Evolutionary conservation across 371 early-diverging fungal species (phyloP).

Genomic region (Zopfochytrium polystomum): DNA sequence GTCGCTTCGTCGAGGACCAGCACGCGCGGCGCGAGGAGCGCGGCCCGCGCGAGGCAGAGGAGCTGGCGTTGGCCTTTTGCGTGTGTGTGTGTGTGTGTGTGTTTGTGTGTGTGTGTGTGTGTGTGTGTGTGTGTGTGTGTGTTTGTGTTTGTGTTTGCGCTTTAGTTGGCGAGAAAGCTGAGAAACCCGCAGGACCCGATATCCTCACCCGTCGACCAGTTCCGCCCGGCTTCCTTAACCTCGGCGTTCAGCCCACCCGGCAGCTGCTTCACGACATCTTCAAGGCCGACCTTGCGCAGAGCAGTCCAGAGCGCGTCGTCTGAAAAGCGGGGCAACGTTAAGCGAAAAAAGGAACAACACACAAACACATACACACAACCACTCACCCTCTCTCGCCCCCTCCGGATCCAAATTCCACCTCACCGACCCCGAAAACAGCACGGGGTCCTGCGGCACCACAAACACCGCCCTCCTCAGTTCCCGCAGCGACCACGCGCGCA

Average conservation of each 20-base stretch:
- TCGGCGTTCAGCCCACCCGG: not conserved
- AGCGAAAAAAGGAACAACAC: not conserved
- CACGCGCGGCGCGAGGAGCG: no score
- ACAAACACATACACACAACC: no score
- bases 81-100: no score
- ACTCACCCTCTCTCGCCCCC: not conserved
- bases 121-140: no score
- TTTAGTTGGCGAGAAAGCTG: not conserved
- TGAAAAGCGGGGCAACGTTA: not conserved
- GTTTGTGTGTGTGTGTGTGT: no score
- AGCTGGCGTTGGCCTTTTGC: constrained; percentile 45
- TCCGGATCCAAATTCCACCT: constrained; percentile 13
- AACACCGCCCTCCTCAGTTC: not conserved
- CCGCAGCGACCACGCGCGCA: not conserved
- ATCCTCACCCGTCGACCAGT: not conserved
- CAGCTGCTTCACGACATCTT: not conserved
- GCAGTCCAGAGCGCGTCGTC: not conserved
- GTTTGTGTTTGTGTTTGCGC: not conserved
- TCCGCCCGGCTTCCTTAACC: not conserved
- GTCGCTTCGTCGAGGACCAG: constrained; percentile 27
- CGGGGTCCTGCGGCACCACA: constrained; percentile 10
- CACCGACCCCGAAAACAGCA: constrained; percentile 5
- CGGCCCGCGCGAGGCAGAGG: constrained; percentile 21
- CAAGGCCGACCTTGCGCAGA: not conserved
- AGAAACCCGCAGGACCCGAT: not conserved